These are phyloP conservation scores for Zoysia pacifica DNA, from an alignment of 176 grass and related monocot species.

Conservation along the genomic window DNA sequence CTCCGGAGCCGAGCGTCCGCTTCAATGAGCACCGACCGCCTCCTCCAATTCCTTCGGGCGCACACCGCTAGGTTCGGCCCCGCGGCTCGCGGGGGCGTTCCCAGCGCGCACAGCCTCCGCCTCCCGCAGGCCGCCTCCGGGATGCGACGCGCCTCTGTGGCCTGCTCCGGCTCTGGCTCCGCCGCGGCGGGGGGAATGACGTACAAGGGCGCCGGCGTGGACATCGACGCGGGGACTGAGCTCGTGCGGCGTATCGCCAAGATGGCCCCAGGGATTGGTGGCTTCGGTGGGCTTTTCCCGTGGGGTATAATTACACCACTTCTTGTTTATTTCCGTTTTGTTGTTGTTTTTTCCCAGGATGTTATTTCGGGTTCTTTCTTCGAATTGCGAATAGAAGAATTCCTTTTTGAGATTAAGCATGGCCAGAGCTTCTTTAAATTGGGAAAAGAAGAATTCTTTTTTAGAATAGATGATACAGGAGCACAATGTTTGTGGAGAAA, in stretches of 20 bases:
- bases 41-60: slow-evolving; percentile 40
- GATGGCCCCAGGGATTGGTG: slow-evolving; percentile 83
- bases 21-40: slow-evolving; percentile 50
- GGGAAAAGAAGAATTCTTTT: too few species aligned
- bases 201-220: slow-evolving; percentile 81
- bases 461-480: too few species aligned
- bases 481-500: neutral
- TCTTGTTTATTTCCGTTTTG: neutral
- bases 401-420: neutral
- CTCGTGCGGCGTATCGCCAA: slow-evolving; percentile 77
- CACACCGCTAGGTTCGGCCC: neutral
- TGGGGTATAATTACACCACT: slow-evolving; percentile 39
- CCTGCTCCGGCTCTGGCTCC: slow-evolving; percentile 33
- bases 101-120: neutral
- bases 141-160: slow-evolving; percentile 26
- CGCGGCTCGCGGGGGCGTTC: neutral
- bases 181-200: slow-evolving; percentile 42
- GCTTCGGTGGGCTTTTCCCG: slow-evolving; percentile 85
- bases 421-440: too few species aligned
- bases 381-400: neutral
- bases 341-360: neutral
- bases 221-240: slow-evolving; percentile 85
- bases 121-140: neutral
- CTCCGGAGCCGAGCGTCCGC: neutral
- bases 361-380: neutral